Evolutionary conservation across 2,329 filamentous ascomycete genomes (phyloP).

Genomic region (Sclerotinia subarctica): DNA sequence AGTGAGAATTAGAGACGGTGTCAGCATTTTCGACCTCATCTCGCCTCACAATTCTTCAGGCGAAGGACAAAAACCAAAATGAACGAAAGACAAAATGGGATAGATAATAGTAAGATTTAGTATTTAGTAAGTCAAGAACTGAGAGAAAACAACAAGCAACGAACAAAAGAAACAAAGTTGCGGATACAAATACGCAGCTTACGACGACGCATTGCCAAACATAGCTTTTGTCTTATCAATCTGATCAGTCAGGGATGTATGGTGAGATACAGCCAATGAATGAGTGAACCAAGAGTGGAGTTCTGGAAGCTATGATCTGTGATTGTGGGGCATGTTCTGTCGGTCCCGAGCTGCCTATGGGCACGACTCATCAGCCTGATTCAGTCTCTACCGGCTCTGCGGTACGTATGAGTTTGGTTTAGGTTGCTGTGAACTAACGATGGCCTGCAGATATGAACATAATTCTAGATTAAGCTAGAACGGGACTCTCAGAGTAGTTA

Average conservation of each 20-base stretch:
- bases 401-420: background rate
- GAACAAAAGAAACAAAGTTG: background rate
- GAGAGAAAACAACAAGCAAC: background rate
- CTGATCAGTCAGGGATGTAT: background rate
- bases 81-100: background rate
- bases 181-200: conserved; percentile 13
- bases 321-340: background rate
- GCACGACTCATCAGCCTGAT: background rate
- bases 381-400: background rate
- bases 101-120: background rate
- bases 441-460: background rate
- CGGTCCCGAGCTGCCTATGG: background rate
- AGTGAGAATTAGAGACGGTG: background rate
- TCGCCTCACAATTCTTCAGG: background rate
- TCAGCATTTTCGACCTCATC: conserved; percentile 5
- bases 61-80: background rate
- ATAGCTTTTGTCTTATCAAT: conserved; percentile 18
- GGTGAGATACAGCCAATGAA: background rate
- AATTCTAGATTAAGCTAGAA: background rate
- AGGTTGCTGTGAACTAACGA: background rate
- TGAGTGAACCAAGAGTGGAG: background rate
- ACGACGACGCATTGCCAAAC: background rate
- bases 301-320: background rate
- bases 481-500: background rate
- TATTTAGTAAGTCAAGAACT: background rate